Evolutionary conservation across 768 basidiomycete species (phyloP).

Genomic region (Boletus eberwhitei): DNA sequence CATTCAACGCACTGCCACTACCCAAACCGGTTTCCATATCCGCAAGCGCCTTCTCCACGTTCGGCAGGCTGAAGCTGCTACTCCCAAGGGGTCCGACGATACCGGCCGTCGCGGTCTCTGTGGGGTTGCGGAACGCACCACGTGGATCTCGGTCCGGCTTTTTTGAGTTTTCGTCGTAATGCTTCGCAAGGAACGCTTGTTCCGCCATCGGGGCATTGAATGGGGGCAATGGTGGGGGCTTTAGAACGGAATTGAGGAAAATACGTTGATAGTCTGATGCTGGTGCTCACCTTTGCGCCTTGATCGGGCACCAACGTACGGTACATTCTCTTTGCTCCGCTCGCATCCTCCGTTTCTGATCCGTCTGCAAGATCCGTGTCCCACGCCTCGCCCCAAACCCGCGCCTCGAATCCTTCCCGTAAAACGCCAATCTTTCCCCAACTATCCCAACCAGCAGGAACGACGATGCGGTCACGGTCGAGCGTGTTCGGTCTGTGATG

Average conservation of each 20-base stretch:
- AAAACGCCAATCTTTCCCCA: constrained; percentile 94
- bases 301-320: constrained; percentile 71
- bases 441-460: constrained; percentile 97
- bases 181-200: constrained; percentile 85
- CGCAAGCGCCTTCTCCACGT: constrained; percentile 80
- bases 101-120: constrained; percentile 58
- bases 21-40: constrained; percentile 76
- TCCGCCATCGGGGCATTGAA: constrained; percentile 84
- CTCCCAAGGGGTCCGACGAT: constrained; percentile 93
- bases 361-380: constrained; percentile 62
- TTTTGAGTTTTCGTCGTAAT: constrained; percentile 89
- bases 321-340: constrained; percentile 66
- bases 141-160: constrained; percentile 90
- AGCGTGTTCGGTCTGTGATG: constrained; percentile 83
- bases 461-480: constrained; percentile 87
- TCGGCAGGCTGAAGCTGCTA: constrained; percentile 80
- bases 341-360: constrained; percentile 37
- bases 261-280: too few species aligned
- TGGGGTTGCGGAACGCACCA: constrained; percentile 77
- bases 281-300: constrained; percentile 57
- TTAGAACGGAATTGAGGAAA: constrained; percentile 1
- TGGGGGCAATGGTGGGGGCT: constrained; percentile 67
- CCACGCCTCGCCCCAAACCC: constrained; percentile 76
- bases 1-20: constrained; percentile 30
- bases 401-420: constrained; percentile 88